Conservation (phyloP, 2,329 filamentous ascomycete species). For the Thielaviopsis populi region DNA sequence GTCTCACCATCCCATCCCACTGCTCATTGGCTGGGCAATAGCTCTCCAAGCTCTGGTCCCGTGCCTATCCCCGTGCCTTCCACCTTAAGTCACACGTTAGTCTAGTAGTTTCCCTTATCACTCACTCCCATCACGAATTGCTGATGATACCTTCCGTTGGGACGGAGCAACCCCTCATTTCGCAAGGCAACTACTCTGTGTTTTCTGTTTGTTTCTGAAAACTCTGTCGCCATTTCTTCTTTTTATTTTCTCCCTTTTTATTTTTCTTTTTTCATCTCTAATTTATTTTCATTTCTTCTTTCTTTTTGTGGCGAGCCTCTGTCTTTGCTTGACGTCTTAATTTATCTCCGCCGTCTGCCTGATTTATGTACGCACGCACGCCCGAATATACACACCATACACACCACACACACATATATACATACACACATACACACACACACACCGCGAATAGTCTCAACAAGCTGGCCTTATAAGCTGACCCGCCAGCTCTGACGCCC, state of each 20-base stretch:
- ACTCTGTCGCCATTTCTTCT: background rate
- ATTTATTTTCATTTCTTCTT: background rate
- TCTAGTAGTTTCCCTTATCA: constrained; percentile 2
- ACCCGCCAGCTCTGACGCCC: too few relatives aligned
- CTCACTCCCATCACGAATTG: background rate
- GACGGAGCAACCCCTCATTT: background rate
- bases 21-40: background rate
- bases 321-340: background rate
- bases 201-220: constrained; percentile 1
- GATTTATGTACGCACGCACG: background rate
- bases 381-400: too few relatives aligned
- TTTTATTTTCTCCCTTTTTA: background rate
- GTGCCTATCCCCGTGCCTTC: background rate
- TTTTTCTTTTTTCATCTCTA: background rate
- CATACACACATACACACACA: too few relatives aligned
- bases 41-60: background rate
- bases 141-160: background rate
- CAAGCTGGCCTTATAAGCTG: background rate
- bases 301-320: background rate
- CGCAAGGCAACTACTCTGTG: background rate
- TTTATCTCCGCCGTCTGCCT: background rate
- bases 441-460: background rate
- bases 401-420: too few relatives aligned
- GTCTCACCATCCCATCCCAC: background rate
- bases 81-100: background rate